These are phyloP conservation scores for Massospora cicadina DNA, from an alignment of 371 early-diverging fungal genomes.

Conservation along the genomic window DNA sequence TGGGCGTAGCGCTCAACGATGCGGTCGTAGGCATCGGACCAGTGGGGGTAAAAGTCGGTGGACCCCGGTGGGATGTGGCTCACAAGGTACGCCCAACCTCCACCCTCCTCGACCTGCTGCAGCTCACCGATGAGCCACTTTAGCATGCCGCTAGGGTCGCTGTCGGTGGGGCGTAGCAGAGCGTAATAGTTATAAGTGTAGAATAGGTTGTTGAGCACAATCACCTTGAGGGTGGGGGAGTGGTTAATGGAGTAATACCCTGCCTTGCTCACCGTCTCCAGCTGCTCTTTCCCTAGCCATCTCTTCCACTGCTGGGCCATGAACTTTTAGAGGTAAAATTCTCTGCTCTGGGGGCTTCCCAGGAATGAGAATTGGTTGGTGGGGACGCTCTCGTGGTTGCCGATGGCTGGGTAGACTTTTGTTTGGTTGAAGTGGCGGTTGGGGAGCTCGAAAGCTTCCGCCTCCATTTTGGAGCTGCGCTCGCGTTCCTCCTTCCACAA, in stretches of 20 bases:
- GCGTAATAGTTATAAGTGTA: conserved; percentile 9
- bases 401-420: conserved; percentile 20
- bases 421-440: conserved; percentile 13
- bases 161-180: background rate
- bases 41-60: conserved; percentile 10
- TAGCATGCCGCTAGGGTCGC: conserved; percentile 14
- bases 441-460: conserved; percentile 13
- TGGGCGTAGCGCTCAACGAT: conserved; percentile 11
- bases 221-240: conserved; percentile 10
- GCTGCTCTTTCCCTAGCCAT: conserved; percentile 11
- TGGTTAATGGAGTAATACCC: conserved; percentile 14
- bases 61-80: conserved; percentile 3
- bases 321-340: background rate
- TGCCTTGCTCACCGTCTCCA: background rate
- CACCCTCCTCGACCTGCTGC: conserved; percentile 10
- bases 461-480: conserved; percentile 21
- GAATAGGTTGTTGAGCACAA: conserved; percentile 13
- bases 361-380: conserved; percentile 13
- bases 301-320: conserved; percentile 14
- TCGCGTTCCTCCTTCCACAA: conserved; percentile 25
- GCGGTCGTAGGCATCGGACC: background rate
- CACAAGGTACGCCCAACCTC: conserved; percentile 12
- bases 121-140: conserved; percentile 12
- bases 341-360: background rate
- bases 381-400: conserved; percentile 15